Evolutionary conservation across 345 rosid species (phyloP), one percentile per base, ranked within the genome.

Genomic region (Eucalyptus dawsonii): DNA sequence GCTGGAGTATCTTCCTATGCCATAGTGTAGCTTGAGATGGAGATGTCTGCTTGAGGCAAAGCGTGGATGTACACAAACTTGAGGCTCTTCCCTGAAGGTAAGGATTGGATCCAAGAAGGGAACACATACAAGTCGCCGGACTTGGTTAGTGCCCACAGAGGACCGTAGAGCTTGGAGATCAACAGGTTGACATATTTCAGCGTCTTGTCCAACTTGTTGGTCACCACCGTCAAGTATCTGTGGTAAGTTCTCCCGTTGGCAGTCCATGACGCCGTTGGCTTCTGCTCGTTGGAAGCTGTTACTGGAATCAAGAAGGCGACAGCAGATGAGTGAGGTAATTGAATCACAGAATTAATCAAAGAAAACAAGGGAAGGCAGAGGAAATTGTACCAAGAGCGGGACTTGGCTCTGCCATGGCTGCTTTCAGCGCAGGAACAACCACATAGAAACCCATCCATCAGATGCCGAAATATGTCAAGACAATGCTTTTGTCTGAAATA

Each of bases 131-230:
- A 94, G 88, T 92, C 89, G 49, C 95, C 96, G 5, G 90, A 62
- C 88, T 95, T 94, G 2, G 91, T 92, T 69, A 98, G 93, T 89
- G 96, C 99, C 99, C 99, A 98, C 22, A 98, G 53, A 11, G 99
- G 99, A 91, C 99, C 99, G 65, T 97, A 97, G 83, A 96, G 98
- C 90, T 95, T 94, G 62, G 95, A 92, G 67, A 98, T 95, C 6
- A 95, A 94, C 85, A 98, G 94, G 90, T 95, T 93, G 87, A 98
- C 95, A 89, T 92, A 91, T 91, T 92, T 95, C 47, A 98, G 56
- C 34, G 95, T 89, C 94, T 94, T 96, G 10, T 89, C 89, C 11
- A 99, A 96, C 80, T 95, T 97, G 95, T 97, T 94, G 62, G 95
- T 95, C 60, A 98, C 95, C n/a, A 89, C 89, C 21, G 95, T 93